Conservation (phyloP, 2,329 filamentous ascomycete genomes). For the Graphium sp. region DNA sequence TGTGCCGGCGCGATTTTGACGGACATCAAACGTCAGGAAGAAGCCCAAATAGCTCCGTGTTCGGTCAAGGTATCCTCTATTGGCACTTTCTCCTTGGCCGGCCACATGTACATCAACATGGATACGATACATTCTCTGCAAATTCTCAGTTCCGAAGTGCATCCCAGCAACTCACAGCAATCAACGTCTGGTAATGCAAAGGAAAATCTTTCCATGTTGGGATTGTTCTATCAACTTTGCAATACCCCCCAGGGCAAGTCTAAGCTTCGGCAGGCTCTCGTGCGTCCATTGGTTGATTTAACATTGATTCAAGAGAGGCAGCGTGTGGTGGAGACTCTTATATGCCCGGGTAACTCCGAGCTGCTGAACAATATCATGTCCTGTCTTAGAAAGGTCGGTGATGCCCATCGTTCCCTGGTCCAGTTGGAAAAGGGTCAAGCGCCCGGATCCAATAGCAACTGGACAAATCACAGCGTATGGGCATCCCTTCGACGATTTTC, state of each 20-base stretch:
- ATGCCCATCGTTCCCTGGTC: too few relatives aligned
- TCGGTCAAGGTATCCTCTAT: slow-evolving; percentile 43
- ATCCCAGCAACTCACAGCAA: slow-evolving; percentile 34
- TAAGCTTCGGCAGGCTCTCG: slow-evolving; percentile 61
- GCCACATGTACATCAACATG: slow-evolving; percentile 59
- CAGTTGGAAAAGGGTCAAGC: too few relatives aligned
- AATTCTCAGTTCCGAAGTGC: slow-evolving; percentile 66
- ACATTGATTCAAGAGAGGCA: slow-evolving; percentile 56
- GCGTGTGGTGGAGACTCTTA: slow-evolving; percentile 20
- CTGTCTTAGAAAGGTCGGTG: too few relatives aligned
- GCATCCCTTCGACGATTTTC: too few relatives aligned
- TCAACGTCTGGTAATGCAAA: slow-evolving; percentile 36
- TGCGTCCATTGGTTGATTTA: slow-evolving; percentile 59
- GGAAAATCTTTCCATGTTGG: slow-evolving; percentile 71
- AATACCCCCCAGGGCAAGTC: slow-evolving; percentile 64
- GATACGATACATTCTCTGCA: slow-evolving; percentile 74
- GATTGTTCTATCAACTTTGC: slow-evolving; percentile 59
- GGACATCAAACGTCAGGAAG: slow-evolving; percentile 52
- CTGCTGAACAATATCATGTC: too few relatives aligned
- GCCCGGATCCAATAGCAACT: too few relatives aligned
- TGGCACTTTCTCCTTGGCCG: slow-evolving; percentile 55
- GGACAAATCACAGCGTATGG: too few relatives aligned
- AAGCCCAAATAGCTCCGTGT: neutral
- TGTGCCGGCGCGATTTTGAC: slow-evolving; percentile 79
- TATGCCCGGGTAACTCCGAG: too few relatives aligned